phyloP scores from a whole-genome alignment of 441 rosid species.

The Pelargonium citronellum region DNA sequence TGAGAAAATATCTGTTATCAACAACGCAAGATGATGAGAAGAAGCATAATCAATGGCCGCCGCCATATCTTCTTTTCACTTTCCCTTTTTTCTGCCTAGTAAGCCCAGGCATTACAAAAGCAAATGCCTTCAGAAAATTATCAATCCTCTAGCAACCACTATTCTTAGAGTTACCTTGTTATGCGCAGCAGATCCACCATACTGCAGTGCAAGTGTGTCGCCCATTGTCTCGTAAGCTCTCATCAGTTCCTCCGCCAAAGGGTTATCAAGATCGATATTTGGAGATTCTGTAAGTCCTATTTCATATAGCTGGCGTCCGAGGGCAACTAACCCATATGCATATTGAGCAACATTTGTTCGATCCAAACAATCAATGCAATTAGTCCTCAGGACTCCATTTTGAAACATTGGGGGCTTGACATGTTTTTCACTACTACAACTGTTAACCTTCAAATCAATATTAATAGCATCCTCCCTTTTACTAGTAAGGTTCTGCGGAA shows the following conservation, averaged over 20 bases:
- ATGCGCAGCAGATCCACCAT: slow-evolving; percentile 99
- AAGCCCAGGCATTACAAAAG: background rate
- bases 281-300: slow-evolving; percentile 60
- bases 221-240: slow-evolving; percentile 93
- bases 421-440: slow-evolving; percentile 41
- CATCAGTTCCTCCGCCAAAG: slow-evolving; percentile 85
- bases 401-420: slow-evolving; percentile 56
- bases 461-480: slow-evolving; percentile 42
- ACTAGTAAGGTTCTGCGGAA: slow-evolving; percentile 35
- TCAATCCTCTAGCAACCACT: background rate
- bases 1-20: slow-evolving; percentile 67
- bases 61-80: too few species aligned
- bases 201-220: slow-evolving; percentile 94
- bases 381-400: slow-evolving; percentile 89
- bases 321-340: slow-evolving; percentile 94
- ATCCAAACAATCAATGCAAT: slow-evolving; percentile 96
- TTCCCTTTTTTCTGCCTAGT: too few species aligned
- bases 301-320: slow-evolving; percentile 82
- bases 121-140: slow-evolving; percentile 3
- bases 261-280: slow-evolving; percentile 67
- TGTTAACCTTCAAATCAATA: slow-evolving; percentile 29
- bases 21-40: slow-evolving; percentile 16
- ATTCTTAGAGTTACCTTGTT: slow-evolving; percentile 58
- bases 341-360: slow-evolving; percentile 99
- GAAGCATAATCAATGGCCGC: background rate